A percentile compares a stretch with the other conserved stretches of the same genome.
Conservation (phyloP, 1,284 basidiomycete species). For the Nidula niveotomentosa region DNA sequence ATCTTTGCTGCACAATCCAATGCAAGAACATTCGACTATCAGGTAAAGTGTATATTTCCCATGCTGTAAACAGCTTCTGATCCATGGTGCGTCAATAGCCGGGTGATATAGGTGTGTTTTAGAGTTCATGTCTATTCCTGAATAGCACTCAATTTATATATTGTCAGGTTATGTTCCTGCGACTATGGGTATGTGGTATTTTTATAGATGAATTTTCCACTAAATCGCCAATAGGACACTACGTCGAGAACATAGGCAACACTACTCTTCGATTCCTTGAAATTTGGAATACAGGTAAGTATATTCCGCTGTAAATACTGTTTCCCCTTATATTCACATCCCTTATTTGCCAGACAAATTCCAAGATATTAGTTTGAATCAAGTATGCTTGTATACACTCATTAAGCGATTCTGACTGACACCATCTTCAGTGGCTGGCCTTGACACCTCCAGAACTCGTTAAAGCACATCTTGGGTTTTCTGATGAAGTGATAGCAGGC, state of each 20-base stretch:
- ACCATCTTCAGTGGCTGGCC: slow-evolving; percentile 56
- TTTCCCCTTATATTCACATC: not conserved
- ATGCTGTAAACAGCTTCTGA: slow-evolving; percentile 4
- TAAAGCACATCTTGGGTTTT: slow-evolving; percentile 58
- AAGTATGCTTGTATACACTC: slow-evolving; percentile 31
- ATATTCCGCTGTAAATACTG: not conserved
- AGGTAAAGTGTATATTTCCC: slow-evolving; percentile 28
- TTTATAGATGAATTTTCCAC: slow-evolving; percentile 39
- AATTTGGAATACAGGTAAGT: slow-evolving; percentile 57
- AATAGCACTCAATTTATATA: not conserved
- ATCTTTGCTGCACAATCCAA: slow-evolving; percentile 62
- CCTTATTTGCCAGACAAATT: slow-evolving; percentile 39
- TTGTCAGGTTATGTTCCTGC: slow-evolving; percentile 41
- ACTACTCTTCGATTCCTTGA: slow-evolving; percentile 63
- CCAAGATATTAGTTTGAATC: slow-evolving; percentile 64
- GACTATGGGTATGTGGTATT: slow-evolving; percentile 52
- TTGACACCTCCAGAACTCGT: slow-evolving; percentile 62
- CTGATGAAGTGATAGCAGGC: slow-evolving; percentile 48
- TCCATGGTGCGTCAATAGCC: slow-evolving; percentile 28
- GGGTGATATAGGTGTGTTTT: slow-evolving; percentile 54
- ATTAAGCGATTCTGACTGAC: slow-evolving; percentile 5
- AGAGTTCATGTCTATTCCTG: no score
- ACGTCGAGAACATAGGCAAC: slow-evolving; percentile 72
- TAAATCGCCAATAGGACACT: slow-evolving; percentile 45
- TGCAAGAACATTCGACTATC: slow-evolving; percentile 69